Conservation (phyloP, 192 early-diverging fungal genomes). For the Coemansia sp. region DNA sequence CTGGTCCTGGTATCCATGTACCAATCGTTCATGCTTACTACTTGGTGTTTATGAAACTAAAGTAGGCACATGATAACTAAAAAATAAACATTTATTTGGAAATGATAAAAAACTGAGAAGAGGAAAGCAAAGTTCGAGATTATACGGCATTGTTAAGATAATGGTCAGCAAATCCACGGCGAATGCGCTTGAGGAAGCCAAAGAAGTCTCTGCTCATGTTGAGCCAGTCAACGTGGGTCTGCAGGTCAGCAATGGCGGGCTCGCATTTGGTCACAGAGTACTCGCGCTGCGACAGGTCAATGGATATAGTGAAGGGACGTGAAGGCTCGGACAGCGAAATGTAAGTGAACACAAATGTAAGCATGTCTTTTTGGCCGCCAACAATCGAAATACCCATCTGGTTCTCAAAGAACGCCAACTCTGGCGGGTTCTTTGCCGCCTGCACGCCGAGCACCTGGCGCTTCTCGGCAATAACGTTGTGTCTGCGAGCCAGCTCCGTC, state of each 20-base stretch:
- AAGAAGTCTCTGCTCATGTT: slow-evolving; percentile 67
- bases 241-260: slow-evolving; percentile 51
- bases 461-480: slow-evolving; percentile 53
- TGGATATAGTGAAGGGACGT: slow-evolving; percentile 55
- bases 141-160: slow-evolving; percentile 23
- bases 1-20: slow-evolving; percentile 16
- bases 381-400: slow-evolving; percentile 54
- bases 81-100: background rate
- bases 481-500: slow-evolving; percentile 53
- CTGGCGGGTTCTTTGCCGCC: slow-evolving; percentile 55
- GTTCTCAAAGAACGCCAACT: slow-evolving; percentile 57
- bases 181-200: slow-evolving; percentile 66
- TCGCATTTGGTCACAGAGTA: slow-evolving; percentile 59
- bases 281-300: slow-evolving; percentile 58
- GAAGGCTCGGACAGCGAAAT: slow-evolving; percentile 57
- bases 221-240: slow-evolving; percentile 52
- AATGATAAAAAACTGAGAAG: slow-evolving; percentile 1
- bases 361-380: slow-evolving; percentile 46
- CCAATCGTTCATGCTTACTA: slow-evolving; percentile 56
- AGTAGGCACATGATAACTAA: slow-evolving; percentile 2
- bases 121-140: background rate
- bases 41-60: slow-evolving; percentile 53
- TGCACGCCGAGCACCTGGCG: slow-evolving; percentile 52
- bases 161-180: slow-evolving; percentile 56
- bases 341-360: slow-evolving; percentile 66